Percentiles rank a stretch among this genome's conserved stretches.
Evolutionary conservation across 768 basidiomycete species (phyloP).

Genomic region (Lactarius hengduanensis): DNA sequence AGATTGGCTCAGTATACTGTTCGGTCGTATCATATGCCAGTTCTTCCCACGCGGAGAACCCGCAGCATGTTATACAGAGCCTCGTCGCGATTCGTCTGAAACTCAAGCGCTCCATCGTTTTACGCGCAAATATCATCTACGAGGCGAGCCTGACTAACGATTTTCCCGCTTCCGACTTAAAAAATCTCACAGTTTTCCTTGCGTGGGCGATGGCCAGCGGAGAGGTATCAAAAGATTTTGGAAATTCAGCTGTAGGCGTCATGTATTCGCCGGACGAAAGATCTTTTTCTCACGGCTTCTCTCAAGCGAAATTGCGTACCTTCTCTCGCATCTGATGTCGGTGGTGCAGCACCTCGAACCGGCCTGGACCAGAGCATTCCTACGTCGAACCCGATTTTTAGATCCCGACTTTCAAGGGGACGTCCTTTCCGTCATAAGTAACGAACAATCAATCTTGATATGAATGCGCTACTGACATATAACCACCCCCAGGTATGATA

Average conservation of each 20-base stretch:
- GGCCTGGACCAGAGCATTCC: conserved; percentile 74
- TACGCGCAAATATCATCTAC: conserved; percentile 61
- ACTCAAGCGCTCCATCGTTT: conserved; percentile 56
- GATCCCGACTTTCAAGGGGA: conserved; percentile 86
- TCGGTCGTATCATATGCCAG: conserved; percentile 72
- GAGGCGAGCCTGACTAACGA: conserved; percentile 46
- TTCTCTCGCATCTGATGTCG: conserved; percentile 71
- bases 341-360: conserved; percentile 70
- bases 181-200: conserved; percentile 58
- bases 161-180: neutral
- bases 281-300: conserved; percentile 21
- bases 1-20: conserved; percentile 74
- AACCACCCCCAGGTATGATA: conserved; percentile 56
- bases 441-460: conserved; percentile 28
- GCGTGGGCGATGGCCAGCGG: conserved; percentile 75
- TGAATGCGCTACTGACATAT: neutral
- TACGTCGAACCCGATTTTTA: conserved; percentile 69
- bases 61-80: conserved; percentile 56
- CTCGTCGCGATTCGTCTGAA: conserved; percentile 76
- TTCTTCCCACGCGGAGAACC: conserved; percentile 49
- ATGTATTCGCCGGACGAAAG: neutral
- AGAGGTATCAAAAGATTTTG: conserved; percentile 67
- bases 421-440: conserved; percentile 77
- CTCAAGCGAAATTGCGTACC: conserved; percentile 61
- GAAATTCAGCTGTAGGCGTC: conserved; percentile 62